Base-by-base conservation (phyloP, 345 rosid species). In the Populus tremula region DNA sequence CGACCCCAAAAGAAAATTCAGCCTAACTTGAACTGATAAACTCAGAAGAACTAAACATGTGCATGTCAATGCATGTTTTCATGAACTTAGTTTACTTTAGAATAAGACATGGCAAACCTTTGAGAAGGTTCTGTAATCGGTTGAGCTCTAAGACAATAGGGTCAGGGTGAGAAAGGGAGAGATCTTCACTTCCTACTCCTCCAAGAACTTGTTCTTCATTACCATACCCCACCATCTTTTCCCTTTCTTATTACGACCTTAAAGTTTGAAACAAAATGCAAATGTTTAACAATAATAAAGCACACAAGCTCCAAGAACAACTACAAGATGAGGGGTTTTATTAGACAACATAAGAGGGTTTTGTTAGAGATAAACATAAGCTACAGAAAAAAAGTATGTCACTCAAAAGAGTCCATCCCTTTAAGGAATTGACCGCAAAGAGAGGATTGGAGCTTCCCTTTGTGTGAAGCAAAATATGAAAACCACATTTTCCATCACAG, bases 131-230 rank as follows among this genome's bases (percentile, higher is more conserved):
- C 21, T 91, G 91, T 69, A 90, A 77, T 35, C 88, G 87, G 83
- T 90, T 84, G 79, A 87, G 89, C 82, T 96, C 91, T 53, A 88
- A 74, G n/a, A 88, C 90, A 77, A 90, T 76, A 84, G 95, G 99
- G 81, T 88, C 86, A 78, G 88, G 81, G 11, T 78, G 87, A 76
- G 78, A 67, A 80, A 85, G 75, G 53, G 69, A 72, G 71, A 77
- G 77, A 49, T 83, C 83, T 62, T 82, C 89, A 41, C 45, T 12
- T 65, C 29, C 73, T 31, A 66, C 88, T 76, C 83, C 89, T 66
- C 64, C 83, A 72, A 61, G 35, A 29, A 84, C 70, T 0, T 79
- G 76, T 78, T 84, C 88, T 41, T 78, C 86, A 11, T 69, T 45
- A 23, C 27, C 5, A 17, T 71, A 82, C 78, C 84, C 85, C 84